A percentile compares a stretch with the other conserved stretches of the same genome.
phyloP scores from a whole-genome alignment of 2,329 filamentous ascomycete genomes.

The Neonectria sp. region DNA sequence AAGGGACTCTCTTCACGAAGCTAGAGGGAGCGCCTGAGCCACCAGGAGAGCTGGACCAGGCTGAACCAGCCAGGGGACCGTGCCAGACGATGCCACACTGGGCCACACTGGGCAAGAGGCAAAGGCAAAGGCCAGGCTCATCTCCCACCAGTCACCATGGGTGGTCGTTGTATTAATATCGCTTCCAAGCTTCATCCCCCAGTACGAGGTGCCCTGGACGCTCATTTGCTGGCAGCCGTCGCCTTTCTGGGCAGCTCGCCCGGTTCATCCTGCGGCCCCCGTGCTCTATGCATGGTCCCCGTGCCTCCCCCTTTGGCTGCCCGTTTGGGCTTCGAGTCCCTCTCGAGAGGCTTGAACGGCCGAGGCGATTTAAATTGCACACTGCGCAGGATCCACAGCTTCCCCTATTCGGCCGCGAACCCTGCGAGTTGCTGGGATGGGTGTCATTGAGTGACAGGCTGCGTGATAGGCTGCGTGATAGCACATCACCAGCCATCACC shows the following conservation, averaged over 20 bases:
- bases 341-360: conserved; percentile 22
- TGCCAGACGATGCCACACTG: not conserved
- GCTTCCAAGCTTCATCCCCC: conserved; percentile 36
- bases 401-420: conserved; percentile 45
- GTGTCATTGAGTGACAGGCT: not conserved
- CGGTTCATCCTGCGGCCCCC: conserved; percentile 21
- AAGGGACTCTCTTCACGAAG: conserved; percentile 23
- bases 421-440: conserved; percentile 1
- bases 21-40: conserved; percentile 7
- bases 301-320: conserved; percentile 23
- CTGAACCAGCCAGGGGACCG: conserved; percentile 5
- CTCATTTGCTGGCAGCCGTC: conserved; percentile 37
- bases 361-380: conserved; percentile 47
- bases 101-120: conserved; percentile 13
- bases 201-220: conserved; percentile 27
- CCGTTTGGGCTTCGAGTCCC: conserved; percentile 17
- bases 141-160: conserved; percentile 44
- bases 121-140: conserved; percentile 39
- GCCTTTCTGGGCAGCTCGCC: conserved; percentile 19
- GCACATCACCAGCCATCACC: conserved; percentile 16
- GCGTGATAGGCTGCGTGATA: conserved; percentile 37
- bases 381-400: conserved; percentile 44
- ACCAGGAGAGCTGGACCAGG: conserved; percentile 15
- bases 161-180: conserved; percentile 41
- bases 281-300: conserved; percentile 6